Percentiles rank a stretch among this genome's conserved stretches.
Evolutionary conservation across 2,329 filamentous ascomycete species (phyloP).

Genomic region (Aspergillus aculeatinus): DNA sequence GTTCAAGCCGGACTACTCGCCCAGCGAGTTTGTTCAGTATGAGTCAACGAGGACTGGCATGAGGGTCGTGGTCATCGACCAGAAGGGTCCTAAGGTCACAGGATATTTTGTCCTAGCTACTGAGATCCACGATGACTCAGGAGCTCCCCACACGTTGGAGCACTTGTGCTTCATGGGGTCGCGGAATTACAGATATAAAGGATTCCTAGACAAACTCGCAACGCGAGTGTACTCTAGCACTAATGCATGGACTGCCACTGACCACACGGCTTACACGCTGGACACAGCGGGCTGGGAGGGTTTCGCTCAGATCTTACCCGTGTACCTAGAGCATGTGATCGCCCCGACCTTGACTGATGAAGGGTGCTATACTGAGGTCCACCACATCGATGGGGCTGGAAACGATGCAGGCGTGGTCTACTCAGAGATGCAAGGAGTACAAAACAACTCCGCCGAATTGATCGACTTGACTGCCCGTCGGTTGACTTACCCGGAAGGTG

Average conservation of each 20-base stretch:
- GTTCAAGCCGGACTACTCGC: constrained; percentile 87
- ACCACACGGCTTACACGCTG: constrained; percentile 94
- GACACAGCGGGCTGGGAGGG: constrained; percentile 97
- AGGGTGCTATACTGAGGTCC: constrained; percentile 91
- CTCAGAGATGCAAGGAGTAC: constrained; percentile 96
- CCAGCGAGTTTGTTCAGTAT: constrained; percentile 88
- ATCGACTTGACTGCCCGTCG: constrained; percentile 82
- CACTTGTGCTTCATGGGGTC: constrained; percentile 88
- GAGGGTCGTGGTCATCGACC: constrained; percentile 88
- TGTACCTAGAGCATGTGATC: constrained; percentile 93
- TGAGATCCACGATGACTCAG: constrained; percentile 96
- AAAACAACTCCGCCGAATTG: constrained; percentile 79
- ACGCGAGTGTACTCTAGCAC: constrained; percentile 90
- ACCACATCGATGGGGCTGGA: constrained; percentile 89
- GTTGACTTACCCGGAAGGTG: constrained; percentile 79
- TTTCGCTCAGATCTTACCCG: constrained; percentile 88
- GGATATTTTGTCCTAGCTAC: constrained; percentile 95
- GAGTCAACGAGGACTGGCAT: constrained; percentile 92
- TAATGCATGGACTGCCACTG: constrained; percentile 95
- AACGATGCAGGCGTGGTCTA: constrained; percentile 97
- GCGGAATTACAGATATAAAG: constrained; percentile 90
- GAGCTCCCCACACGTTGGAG: constrained; percentile 83
- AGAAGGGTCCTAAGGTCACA: constrained; percentile 89
- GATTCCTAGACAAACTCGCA: constrained; percentile 88
- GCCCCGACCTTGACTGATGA: constrained; percentile 89